Evolutionary conservation across 176 grass and related monocot genomes (phyloP).

Genomic region (Bothriochloa decipiens): DNA sequence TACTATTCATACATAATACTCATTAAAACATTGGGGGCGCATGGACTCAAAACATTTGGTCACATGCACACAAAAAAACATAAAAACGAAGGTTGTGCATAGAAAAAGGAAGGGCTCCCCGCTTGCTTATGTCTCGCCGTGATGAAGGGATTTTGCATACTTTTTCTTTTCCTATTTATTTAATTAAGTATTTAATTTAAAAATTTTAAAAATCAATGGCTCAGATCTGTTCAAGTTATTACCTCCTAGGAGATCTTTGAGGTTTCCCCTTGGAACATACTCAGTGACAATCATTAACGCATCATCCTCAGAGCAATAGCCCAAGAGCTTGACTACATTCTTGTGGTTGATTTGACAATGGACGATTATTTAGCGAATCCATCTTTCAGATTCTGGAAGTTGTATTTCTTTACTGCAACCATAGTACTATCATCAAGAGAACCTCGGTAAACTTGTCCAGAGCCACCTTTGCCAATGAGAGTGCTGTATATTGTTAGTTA

Average conservation of each 20-base stretch:
- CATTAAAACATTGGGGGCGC: too few relatives aligned
- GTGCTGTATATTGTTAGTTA: neutral
- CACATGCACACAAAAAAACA: too few relatives aligned
- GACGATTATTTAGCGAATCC: neutral
- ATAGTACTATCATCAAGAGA: neutral
- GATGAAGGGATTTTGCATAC: too few relatives aligned
- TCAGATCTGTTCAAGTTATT: too few relatives aligned
- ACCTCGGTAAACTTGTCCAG: slow-evolving; percentile 18
- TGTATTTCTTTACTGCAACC: slow-evolving; percentile 22
- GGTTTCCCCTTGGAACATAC: neutral
- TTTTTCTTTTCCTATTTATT: too few relatives aligned
- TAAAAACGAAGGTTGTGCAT: too few relatives aligned
- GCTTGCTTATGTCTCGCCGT: too few relatives aligned
- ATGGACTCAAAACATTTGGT: too few relatives aligned
- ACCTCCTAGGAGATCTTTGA: neutral
- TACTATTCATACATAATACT: too few relatives aligned
- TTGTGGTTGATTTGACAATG: slow-evolving; percentile 20
- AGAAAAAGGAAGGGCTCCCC: too few relatives aligned
- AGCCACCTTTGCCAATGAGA: neutral
- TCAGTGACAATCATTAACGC: neutral
- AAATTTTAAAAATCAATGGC: too few relatives aligned
- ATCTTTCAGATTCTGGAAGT: neutral
- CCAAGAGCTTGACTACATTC: slow-evolving; percentile 8
- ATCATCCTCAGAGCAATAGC: neutral
- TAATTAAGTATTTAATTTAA: too few relatives aligned